Conservation (phyloP, 2,329 filamentous ascomycete genomes). For the Ascochyta pisi region DNA sequence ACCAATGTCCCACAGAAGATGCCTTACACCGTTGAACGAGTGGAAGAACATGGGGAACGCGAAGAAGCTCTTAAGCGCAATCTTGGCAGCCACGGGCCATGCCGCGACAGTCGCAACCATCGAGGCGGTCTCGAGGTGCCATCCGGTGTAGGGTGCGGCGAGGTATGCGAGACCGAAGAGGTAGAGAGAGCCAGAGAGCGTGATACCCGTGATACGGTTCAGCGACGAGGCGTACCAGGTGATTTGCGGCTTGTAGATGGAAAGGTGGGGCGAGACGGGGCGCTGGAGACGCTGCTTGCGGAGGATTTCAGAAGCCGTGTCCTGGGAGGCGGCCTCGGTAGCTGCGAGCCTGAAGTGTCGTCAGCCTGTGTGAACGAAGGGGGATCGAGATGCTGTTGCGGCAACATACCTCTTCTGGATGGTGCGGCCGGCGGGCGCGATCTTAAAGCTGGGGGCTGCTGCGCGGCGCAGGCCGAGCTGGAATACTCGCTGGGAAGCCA, state of each 20-base stretch:
- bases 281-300: conserved; percentile 80
- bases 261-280: conserved; percentile 83
- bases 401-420: conserved; percentile 57
- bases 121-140: conserved; percentile 70
- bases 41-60: conserved; percentile 74
- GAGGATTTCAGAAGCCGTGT: conserved; percentile 70
- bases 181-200: conserved; percentile 78
- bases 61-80: conserved; percentile 64
- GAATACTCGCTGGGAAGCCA: conserved; percentile 56
- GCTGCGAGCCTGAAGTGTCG: conserved; percentile 53
- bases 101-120: conserved; percentile 70
- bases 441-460: conserved; percentile 51
- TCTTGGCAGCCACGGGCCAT: conserved; percentile 65
- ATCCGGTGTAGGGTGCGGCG: conserved; percentile 75
- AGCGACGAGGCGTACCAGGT: conserved; percentile 79
- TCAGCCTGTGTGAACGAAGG: conserved; percentile 18
- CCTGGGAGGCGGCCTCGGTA: conserved; percentile 63
- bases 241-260: conserved; percentile 85
- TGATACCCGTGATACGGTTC: conserved; percentile 83
- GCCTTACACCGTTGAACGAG: conserved; percentile 71
- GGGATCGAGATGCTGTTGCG: conserved; percentile 21
- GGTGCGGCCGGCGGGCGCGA: conserved; percentile 48
- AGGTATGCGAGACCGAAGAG: conserved; percentile 82
- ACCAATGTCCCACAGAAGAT: conserved; percentile 74
- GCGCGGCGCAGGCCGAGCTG: conserved; percentile 53